A percentile compares a stretch with the other conserved stretches of the same genome.
Evolutionary conservation across 495 filamentous ascomycete genomes (phyloP).

Genomic region (Hypomontagnella monticulosa): DNA sequence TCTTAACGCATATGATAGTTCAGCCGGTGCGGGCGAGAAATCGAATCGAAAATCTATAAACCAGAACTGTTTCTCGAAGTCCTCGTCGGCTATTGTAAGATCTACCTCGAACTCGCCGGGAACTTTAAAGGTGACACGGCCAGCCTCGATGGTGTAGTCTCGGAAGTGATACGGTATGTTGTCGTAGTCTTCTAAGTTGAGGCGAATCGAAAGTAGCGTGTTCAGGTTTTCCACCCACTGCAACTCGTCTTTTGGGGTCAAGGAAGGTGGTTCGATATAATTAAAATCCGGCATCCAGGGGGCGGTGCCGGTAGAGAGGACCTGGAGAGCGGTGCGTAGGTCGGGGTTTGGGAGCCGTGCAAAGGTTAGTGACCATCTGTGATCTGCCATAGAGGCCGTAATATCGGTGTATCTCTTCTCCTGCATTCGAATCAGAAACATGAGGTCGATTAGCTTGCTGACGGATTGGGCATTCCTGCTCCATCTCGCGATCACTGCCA

Average conservation of each 20-base stretch:
- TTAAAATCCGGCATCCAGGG: conserved; percentile 81
- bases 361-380: conserved; percentile 72
- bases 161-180: conserved; percentile 74
- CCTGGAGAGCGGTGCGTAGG: conserved; percentile 84
- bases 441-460: conserved; percentile 84
- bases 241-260: conserved; percentile 72
- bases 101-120: conserved; percentile 91
- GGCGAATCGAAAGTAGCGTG: conserved; percentile 78
- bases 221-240: conserved; percentile 81
- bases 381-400: conserved; percentile 68
- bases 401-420: conserved; percentile 64
- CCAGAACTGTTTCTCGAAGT: conserved; percentile 81
- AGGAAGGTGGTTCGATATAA: conserved; percentile 78
- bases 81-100: conserved; percentile 84
- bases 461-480: conserved; percentile 79
- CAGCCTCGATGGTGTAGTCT: conserved; percentile 77
- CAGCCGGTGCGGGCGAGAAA: conserved; percentile 72
- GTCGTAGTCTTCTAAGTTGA: conserved; percentile 83
- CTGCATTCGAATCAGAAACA: conserved; percentile 72
- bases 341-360: conserved; percentile 86
- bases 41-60: conserved; percentile 91
- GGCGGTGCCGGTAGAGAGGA: conserved; percentile 78
- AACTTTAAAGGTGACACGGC: conserved; percentile 86
- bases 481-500: conserved; percentile 89
- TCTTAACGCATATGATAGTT: conserved; percentile 67